Evolutionary conservation across 768 basidiomycete species (phyloP), one percentile per base, ranked within the genome.

Genomic region (Phylloporus sp.): DNA sequence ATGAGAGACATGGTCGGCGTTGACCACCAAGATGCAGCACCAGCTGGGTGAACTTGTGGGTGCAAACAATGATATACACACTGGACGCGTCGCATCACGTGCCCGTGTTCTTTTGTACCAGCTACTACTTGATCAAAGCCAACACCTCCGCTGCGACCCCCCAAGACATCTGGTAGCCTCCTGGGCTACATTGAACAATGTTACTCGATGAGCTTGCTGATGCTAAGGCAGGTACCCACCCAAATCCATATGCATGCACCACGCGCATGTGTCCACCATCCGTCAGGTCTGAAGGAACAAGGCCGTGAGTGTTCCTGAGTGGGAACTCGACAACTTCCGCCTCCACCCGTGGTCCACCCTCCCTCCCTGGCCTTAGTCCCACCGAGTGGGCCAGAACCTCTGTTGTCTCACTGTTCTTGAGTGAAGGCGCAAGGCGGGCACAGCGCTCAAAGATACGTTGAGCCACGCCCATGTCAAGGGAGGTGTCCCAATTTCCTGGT

Each of bases 181-280:
- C 67, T 16, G 61, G 38, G n/a, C 73, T 72, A 50, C 36, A n/a
- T n/a, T n/a, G n/a, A 55, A 56, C 24, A 9, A 41, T 8, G 20
- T 63, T 49, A 40, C 59, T 63, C 27, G 20, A 10, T 13, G 6
- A 59, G 45, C 8, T 38, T 4, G 36, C 20, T 38, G 20, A 38
- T 38, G n/a, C 4, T 11, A 20, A 22, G 20, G n/a, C 5, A 39
- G 6, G 7, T 39, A 3, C 74, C 48, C 36, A 78, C 77, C 82
- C 82, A 32, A 84, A 79, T 6, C 82, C 82, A 62, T 84, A 84
- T 23, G 80, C 79, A 66, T 84, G 82, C 18, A 81, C 71, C 3
- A 82, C 75, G 12, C 58, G 52, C 59, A 71, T 62, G 22, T 60
- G 53, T 42, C 56, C 57, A 28, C 8, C 45, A 29, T 34, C 55